phyloP scores from a whole-genome alignment of 2,329 filamentous ascomycete genomes.

The Trichoderma sp. region DNA sequence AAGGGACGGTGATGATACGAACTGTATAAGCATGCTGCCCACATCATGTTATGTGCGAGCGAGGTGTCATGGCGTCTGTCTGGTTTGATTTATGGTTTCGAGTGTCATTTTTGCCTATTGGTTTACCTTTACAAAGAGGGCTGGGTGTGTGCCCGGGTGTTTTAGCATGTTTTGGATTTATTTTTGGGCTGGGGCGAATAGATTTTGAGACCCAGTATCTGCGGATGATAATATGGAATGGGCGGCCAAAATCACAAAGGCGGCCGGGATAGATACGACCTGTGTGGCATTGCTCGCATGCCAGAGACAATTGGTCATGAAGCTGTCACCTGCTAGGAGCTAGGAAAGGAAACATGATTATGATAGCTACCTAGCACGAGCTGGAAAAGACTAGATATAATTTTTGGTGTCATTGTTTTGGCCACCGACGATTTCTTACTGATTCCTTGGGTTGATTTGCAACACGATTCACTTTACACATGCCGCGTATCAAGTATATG shows the following conservation, averaged over 20 bases:
- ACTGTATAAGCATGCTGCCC: neutral
- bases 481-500: neutral
- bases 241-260: neutral
- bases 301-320: neutral
- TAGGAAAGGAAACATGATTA: neutral
- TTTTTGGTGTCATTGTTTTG: neutral
- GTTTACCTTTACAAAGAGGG: neutral
- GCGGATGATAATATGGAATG: neutral
- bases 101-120: neutral
- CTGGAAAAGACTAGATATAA: neutral
- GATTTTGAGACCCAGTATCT: neutral
- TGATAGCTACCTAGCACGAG: neutral
- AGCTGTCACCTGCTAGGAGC: neutral
- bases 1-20: neutral
- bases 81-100: neutral
- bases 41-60: neutral
- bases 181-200: neutral
- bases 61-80: slow-evolving; percentile 7
- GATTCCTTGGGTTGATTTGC: neutral
- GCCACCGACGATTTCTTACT: neutral
- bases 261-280: neutral
- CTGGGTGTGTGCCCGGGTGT: neutral
- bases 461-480: neutral
- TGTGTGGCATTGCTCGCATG: neutral
- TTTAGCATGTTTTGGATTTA: neutral